These are phyloP conservation scores for Trametopsis cervina DNA, from an alignment of 768 basidiomycete genomes.

Conservation along the genomic window DNA sequence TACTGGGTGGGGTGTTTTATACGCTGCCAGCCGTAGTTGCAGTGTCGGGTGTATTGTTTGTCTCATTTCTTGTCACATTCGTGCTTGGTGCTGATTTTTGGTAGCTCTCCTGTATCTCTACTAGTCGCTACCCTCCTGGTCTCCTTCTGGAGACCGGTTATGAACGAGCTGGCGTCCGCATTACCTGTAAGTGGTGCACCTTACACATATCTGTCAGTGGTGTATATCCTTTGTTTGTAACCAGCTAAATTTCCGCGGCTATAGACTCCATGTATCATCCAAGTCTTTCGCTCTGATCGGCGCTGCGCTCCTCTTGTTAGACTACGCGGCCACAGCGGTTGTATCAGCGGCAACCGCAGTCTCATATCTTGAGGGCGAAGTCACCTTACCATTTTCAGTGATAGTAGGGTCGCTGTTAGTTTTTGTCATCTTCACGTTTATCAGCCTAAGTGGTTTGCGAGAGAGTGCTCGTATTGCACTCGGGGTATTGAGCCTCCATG, in stretches of 20 bases:
- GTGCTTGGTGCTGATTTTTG: background rate
- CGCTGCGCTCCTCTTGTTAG: constrained; percentile 61
- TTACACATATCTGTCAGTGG: constrained; percentile 56
- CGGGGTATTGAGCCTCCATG: constrained; percentile 51
- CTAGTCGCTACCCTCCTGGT: constrained; percentile 54
- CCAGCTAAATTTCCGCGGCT: background rate
- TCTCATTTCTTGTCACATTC: constrained; percentile 9
- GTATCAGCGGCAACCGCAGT: constrained; percentile 71
- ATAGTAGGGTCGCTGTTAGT: constrained; percentile 49
- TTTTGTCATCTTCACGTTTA: constrained; percentile 42
- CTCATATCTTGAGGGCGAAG: constrained; percentile 60
- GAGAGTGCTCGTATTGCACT: constrained; percentile 60
- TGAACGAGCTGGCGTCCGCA: constrained; percentile 66
- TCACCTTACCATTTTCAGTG: constrained; percentile 47
- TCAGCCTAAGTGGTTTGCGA: constrained; percentile 52
- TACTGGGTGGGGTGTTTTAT: constrained; percentile 65
- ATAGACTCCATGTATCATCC: constrained; percentile 53
- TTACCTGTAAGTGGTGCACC: constrained; percentile 65
- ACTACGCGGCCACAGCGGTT: constrained; percentile 61
- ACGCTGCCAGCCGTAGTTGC: constrained; percentile 59
- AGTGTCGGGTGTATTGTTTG: constrained; percentile 57
- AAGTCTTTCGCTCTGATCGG: constrained; percentile 59
- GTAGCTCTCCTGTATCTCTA: constrained; percentile 63
- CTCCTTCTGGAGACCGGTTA: constrained; percentile 68
- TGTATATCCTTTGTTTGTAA: background rate